phyloP scores from a whole-genome alignment of 2,329 filamentous ascomycete genomes.

The Botrytis deweyae region DNA sequence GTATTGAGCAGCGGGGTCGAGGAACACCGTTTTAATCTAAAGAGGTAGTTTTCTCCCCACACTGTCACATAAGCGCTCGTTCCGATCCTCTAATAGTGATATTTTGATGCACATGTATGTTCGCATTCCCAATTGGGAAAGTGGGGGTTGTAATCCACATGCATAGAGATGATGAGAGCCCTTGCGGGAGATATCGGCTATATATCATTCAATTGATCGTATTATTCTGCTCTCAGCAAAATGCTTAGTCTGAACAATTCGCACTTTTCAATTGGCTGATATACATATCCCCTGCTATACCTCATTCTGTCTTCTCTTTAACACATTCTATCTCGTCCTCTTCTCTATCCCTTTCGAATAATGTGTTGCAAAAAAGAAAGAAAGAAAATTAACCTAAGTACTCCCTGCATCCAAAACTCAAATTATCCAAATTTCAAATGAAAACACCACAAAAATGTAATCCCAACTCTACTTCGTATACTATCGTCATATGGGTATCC shows the following conservation, averaged over 20 bases:
- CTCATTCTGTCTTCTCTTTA: too few species aligned
- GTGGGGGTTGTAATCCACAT: not conserved
- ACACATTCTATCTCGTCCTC: not conserved
- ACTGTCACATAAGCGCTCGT: not conserved
- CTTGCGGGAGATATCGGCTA: not conserved
- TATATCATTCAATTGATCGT: not conserved
- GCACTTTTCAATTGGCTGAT: not conserved
- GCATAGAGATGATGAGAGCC: not conserved
- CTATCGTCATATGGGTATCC: not conserved
- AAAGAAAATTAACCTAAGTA: not conserved
- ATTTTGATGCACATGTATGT: not conserved
- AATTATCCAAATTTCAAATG: not conserved
- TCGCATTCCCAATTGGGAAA: not conserved
- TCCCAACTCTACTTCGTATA: not conserved
- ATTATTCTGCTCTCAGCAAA: not conserved
- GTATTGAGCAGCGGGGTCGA: too few species aligned
- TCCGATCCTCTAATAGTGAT: not conserved
- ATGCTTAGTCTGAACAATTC: not conserved
- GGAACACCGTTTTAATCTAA: too few species aligned
- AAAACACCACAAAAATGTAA: not conserved
- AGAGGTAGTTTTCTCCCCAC: not conserved
- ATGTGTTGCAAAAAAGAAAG: not conserved
- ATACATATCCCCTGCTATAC: not conserved
- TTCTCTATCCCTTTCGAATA: not conserved
- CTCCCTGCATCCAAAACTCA: not conserved